These are phyloP conservation scores for Penicillium ucsense DNA, from an alignment of 495 filamentous ascomycete species.

Conservation along the genomic window DNA sequence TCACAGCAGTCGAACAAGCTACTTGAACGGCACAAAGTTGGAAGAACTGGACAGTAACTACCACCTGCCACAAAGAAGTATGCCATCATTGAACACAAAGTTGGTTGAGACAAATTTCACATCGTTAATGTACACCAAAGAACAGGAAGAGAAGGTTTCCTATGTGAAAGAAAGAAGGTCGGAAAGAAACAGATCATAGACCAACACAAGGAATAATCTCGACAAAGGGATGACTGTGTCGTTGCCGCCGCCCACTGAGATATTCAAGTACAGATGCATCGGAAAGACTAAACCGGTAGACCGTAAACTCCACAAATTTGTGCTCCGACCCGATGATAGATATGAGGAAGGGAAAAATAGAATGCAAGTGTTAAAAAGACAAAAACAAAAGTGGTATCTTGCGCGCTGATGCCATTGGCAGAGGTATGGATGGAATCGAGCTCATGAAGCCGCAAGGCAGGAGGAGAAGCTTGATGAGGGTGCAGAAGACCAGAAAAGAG, in stretches of 20 bases:
- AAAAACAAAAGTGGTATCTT: conserved; percentile 28
- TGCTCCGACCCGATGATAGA: background rate
- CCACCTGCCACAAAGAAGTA: background rate
- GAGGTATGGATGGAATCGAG: background rate
- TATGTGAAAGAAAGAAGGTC: conserved; percentile 13
- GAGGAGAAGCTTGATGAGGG: too few species aligned
- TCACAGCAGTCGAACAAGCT: too few species aligned
- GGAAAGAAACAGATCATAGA: background rate
- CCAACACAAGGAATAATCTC: background rate
- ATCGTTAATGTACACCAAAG: conserved; percentile 24
- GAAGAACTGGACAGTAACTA: too few species aligned
- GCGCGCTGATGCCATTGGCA: conserved; percentile 20
- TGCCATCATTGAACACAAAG: background rate
- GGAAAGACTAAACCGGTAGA: too few species aligned
- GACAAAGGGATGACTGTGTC: conserved; percentile 4
- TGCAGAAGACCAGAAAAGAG: too few species aligned
- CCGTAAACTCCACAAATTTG: too few species aligned
- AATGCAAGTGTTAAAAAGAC: conserved; percentile 1
- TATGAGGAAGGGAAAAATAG: conserved; percentile 1
- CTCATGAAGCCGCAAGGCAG: too few species aligned
- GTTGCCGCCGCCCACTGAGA: background rate
- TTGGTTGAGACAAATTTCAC: background rate
- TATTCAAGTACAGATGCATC: too few species aligned
- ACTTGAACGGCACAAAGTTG: too few species aligned
- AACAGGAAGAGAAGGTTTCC: conserved; percentile 6